phyloP scores from a whole-genome alignment of 257 asterid species.

The Lavandula angustifolia region DNA sequence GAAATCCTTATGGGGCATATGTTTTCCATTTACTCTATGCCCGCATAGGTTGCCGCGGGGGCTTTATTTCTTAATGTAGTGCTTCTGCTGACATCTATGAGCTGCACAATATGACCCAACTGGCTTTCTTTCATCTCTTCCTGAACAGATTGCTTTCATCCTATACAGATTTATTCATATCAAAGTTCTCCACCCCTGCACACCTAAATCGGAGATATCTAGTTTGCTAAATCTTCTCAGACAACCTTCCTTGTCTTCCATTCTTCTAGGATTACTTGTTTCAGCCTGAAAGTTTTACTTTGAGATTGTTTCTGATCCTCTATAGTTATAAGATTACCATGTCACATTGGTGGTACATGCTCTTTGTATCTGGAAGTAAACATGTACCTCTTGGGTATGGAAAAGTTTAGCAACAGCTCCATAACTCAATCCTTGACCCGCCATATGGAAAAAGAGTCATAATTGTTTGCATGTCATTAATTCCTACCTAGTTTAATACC shows the following conservation, averaged over 20 bases:
- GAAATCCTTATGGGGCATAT: slow-evolving; percentile 32
- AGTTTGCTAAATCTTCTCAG: slow-evolving; percentile 14
- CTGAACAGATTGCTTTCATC: slow-evolving; percentile 17
- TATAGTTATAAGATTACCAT: slow-evolving; percentile 1
- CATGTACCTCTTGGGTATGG: not conserved
- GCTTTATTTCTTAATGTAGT: slow-evolving; percentile 37
- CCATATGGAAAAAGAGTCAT: not conserved
- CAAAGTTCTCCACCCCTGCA: not conserved
- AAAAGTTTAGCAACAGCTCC: slow-evolving; percentile 20
- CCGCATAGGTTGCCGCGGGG: slow-evolving; percentile 42
- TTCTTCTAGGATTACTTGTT: slow-evolving; percentile 14
- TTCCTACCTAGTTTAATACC: not conserved
- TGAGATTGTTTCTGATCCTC: slow-evolving; percentile 20
- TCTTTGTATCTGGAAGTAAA: slow-evolving; percentile 19
- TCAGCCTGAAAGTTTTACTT: slow-evolving; percentile 18
- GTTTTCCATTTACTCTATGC: slow-evolving; percentile 37
- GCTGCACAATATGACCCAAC: slow-evolving; percentile 27
- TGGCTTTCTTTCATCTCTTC: slow-evolving; percentile 27
- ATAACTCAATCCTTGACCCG: not conserved
- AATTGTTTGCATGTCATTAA: slow-evolving; percentile 18
- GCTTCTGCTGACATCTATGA: slow-evolving; percentile 26
- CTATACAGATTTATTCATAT: slow-evolving; percentile 18
- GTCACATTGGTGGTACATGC: not conserved
- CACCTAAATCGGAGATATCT: slow-evolving; percentile 19
- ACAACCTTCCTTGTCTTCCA: slow-evolving; percentile 18